A percentile compares a stretch with the other conserved stretches of the same genome.
Conservation (phyloP, 2,329 filamentous ascomycete species). For the Neofusicoccum sp. region DNA sequence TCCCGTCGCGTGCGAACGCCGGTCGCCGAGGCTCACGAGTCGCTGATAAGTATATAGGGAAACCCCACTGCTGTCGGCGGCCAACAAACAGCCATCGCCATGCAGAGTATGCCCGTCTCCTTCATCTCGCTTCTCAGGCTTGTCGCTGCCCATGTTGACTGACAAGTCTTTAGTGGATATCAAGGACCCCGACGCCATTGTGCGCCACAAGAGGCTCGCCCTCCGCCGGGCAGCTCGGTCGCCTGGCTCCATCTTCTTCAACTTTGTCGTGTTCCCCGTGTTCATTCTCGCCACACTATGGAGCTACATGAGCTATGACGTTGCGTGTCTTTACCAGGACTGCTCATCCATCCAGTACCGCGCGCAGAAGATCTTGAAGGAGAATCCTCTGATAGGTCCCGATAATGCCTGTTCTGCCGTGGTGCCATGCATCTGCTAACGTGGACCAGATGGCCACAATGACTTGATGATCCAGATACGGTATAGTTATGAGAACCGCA, state of each 20-base stretch:
- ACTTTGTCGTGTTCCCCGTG: conserved; percentile 9
- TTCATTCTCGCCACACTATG: conserved; percentile 3
- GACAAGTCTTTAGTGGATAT: neutral
- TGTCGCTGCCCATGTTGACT: neutral
- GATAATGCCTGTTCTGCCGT: neutral
- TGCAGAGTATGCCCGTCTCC: neutral
- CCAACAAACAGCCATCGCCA: neutral
- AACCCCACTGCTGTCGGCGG: neutral
- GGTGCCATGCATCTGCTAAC: conserved; percentile 22
- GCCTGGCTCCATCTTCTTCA: conserved; percentile 8
- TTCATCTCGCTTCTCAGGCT: neutral
- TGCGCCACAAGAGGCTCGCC: conserved; percentile 7
- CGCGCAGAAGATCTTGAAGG: conserved; percentile 33
- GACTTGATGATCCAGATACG: conserved; percentile 78
- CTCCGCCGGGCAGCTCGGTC: conserved; percentile 11
- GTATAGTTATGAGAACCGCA: conserved; percentile 67
- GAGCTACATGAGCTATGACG: neutral
- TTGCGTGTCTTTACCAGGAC: conserved; percentile 1
- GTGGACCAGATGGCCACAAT: conserved; percentile 74
- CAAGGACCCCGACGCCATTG: neutral
- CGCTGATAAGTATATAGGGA: neutral
- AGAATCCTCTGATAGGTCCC: conserved; percentile 42
- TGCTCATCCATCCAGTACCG: conserved; percentile 28
- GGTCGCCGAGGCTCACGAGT: neutral
- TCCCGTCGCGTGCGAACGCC: neutral